Evolutionary conservation across 2,329 filamentous ascomycete species (phyloP).

Genomic region (Xenosphaeropsis pyriputrescens): DNA sequence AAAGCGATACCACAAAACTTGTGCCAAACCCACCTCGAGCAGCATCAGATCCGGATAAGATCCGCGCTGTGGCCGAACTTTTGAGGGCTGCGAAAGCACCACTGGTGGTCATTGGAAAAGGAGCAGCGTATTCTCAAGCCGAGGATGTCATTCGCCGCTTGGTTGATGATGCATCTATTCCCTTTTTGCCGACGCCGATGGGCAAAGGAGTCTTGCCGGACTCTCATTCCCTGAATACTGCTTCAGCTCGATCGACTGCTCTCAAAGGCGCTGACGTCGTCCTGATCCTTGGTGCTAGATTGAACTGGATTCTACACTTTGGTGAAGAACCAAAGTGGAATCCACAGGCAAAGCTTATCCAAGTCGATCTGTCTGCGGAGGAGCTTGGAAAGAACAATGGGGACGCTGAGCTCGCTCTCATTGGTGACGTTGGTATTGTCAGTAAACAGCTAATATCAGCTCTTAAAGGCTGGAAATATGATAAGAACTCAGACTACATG

Average conservation of each 20-base stretch:
- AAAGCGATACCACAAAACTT: constrained; percentile 9
- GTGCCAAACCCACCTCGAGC: constrained; percentile 24
- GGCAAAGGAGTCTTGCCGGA: constrained; percentile 41
- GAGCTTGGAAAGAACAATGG: constrained; percentile 36
- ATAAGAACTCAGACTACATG: constrained; percentile 19
- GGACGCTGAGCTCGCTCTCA: constrained; percentile 29
- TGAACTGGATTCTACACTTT: constrained; percentile 45
- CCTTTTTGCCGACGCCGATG: constrained; percentile 43
- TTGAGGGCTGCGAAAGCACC: constrained; percentile 32
- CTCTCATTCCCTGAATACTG: constrained; percentile 33
- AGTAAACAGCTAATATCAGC: constrained; percentile 26
- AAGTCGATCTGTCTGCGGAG: constrained; percentile 36
- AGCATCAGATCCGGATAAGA: constrained; percentile 26
- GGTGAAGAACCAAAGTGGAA: constrained; percentile 39
- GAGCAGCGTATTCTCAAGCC: constrained; percentile 35
- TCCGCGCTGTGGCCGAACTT: constrained; percentile 25
- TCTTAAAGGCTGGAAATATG: constrained; percentile 28
- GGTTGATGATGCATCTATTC: constrained; percentile 30
- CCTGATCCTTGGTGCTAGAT: constrained; percentile 33
- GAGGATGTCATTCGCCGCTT: constrained; percentile 28
- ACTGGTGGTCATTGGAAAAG: constrained; percentile 38
- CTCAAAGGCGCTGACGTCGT: constrained; percentile 38
- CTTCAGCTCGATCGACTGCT: constrained; percentile 35
- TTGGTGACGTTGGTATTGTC: constrained; percentile 34
- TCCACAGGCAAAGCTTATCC: constrained; percentile 31